phyloP scores from a whole-genome alignment of 129 eudicot genomes.

The Helichrysum umbraculigerum region DNA sequence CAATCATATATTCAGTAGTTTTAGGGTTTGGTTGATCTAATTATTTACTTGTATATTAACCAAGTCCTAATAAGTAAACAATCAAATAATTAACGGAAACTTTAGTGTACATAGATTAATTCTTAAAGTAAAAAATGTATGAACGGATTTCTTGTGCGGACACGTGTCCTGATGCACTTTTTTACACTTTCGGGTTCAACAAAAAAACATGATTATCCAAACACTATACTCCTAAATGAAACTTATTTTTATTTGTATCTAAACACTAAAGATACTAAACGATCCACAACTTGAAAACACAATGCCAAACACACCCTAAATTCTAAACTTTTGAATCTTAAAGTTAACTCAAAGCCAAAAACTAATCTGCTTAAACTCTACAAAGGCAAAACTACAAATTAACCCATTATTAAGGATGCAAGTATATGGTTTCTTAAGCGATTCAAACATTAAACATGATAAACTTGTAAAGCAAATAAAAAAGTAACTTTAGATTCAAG shows the following conservation, averaged over 20 bases:
- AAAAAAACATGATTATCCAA: no score
- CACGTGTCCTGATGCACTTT: no score
- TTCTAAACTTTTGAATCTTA: neutral
- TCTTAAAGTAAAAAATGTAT: neutral
- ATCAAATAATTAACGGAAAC: neutral
- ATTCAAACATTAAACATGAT: neutral
- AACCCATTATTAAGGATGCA: neutral
- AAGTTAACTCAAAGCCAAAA: no score
- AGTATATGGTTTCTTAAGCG: neutral
- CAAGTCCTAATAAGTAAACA: neutral
- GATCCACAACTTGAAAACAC: neutral
- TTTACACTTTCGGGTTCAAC: no score
- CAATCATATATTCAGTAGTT: neutral
- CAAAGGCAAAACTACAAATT: no score
- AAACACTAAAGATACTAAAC: neutral
- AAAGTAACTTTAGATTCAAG: neutral
- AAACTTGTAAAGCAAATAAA: neutral
- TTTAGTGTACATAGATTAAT: neutral
- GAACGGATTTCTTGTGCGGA: neutral
- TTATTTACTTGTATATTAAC: no score
- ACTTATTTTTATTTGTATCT: no score
- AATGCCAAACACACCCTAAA: neutral
- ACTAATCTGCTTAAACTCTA: no score
- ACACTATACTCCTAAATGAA: no score
- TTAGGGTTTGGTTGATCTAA: neutral